Evolutionary conservation across 2,329 filamentous ascomycete genomes (phyloP), one percentile per base, ranked within the genome.

Genomic region (Phyllosticta citribraziliensis): DNA sequence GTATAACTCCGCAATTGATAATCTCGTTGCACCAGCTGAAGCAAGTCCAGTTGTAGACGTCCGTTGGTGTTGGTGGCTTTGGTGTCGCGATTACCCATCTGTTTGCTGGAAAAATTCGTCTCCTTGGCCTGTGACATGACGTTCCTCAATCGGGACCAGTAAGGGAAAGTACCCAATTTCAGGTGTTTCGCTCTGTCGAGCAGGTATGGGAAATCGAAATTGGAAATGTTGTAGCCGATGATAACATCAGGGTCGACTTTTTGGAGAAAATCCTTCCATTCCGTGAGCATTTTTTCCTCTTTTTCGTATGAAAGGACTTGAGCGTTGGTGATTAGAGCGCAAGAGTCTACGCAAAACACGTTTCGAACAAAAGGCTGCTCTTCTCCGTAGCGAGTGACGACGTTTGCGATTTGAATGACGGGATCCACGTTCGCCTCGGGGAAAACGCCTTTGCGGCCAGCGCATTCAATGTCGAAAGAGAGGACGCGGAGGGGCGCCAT

Each of bases 401-500:
- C 85, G 69, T 97, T 97, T 62, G 94, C 94, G 65, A 99, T 99
- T 73, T 99, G 94, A 66, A 99, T 99, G 66, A 99, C 92, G 0
- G 93, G 91, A 69, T 99, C 94, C 20, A 90, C 78, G 63, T 93
- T 86, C 10, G 95, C 86, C 73, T 99, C 94, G 0, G 95, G 94
- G 70, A 99, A 99, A 70, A 99, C 88, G 66, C 94, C 94, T 76
- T 99, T 97, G 67, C 95, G 88, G 57, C 94, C 94, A 67, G 94
- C 94, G 74, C 94, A 99, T 75, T 99, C 94, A 67, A 99, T 99
- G 83, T 99, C 94, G 70, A 99, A 97, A 4, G 94, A 97, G 54
- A 99, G 76, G 55, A 96, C 88, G 64, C 94, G 86, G 3, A 99
- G 79, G 0, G 94, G 94, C 0, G 95, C 94, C 87, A 97, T 97